Base-by-base conservation (phyloP, 352 stramenopile species). In the Hyaloperonospora brassicae region DNA sequence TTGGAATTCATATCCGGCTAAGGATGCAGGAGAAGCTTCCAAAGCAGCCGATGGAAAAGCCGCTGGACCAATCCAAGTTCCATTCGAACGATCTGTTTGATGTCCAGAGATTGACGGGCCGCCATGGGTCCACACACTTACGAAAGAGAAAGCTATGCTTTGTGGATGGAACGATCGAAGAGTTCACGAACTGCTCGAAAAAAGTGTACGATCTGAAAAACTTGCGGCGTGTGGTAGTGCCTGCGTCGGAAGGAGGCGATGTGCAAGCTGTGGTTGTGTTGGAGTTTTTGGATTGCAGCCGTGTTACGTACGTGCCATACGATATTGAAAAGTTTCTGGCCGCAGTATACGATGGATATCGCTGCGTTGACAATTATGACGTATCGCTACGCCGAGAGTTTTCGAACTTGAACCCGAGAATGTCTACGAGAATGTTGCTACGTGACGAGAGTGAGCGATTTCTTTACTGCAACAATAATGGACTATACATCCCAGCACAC, bases 321-420 rank as follows among this genome's bases (percentile, higher is more conserved):
- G 70, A 89, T 14, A 63, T 73, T 0, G 70, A 86, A 14, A 67
- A 62, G n/a, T 79, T 92, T 22, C 46, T 89, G 9, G 77, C 67
- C 5, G 73, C 76, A 10, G 23, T 92, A 8, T 87, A 87, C 61
- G 81, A 92, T 55, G 76, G 77, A 7, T 86, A 80, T 61, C 62
- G 70, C 5, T 80, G 76, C 41, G 67, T 68, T 12, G 68, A 76
- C n/a, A 89, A 88, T 43, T 72, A 66, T 55, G 61, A 70, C 40
- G 68, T 89, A 23, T 87, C 79, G 13, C 52, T 89, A 12, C 72
- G 62, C 12, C 57, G 62, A n/a, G 77, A 84, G 42, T 89, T 89
- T 41, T 73, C 79, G 6, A 83, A 71, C 42, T 59, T 89, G 17
- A 89, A 88, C 44, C 66, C 73, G 1, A 69, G 70, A 44, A 71